phyloP scores from a whole-genome alignment of 2,329 filamentous ascomycete species.

The Pyricularia pennisetigena region DNA sequence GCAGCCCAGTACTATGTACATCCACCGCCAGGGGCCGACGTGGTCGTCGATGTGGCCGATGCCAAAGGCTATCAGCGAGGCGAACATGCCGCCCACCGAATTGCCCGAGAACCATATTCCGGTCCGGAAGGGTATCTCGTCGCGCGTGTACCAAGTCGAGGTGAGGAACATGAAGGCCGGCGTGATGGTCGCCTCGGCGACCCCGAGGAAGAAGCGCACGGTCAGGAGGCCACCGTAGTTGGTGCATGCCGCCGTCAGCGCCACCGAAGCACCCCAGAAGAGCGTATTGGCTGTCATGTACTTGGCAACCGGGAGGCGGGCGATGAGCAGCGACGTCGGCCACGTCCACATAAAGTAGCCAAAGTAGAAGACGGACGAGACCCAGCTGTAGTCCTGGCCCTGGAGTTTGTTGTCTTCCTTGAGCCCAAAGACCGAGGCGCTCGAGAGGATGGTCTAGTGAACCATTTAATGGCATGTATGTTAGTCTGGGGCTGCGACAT shows the following conservation, averaged over 20 bases:
- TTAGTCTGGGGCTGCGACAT: not conserved
- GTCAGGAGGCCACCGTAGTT: conserved; percentile 32
- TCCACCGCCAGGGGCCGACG: conserved; percentile 23
- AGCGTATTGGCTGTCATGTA: conserved; percentile 11
- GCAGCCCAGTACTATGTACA: conserved; percentile 17
- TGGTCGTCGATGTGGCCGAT: conserved; percentile 41
- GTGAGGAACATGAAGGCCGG: conserved; percentile 47
- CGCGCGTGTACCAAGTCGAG: conserved; percentile 45
- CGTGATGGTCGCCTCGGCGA: conserved; percentile 43
- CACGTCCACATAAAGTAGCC: conserved; percentile 28
- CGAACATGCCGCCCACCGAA: conserved; percentile 34
- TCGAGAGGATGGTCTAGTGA: conserved; percentile 35
- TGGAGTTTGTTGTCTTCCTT: conserved; percentile 32
- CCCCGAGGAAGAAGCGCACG: conserved; percentile 42
- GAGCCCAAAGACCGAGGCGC: conserved; percentile 46
- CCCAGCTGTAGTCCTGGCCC: conserved; percentile 34
- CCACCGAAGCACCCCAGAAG: conserved; percentile 8
- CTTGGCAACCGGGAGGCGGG: conserved; percentile 9
- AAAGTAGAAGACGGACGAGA: conserved; percentile 35
- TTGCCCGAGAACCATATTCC: conserved; percentile 48
- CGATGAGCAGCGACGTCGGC: conserved; percentile 14
- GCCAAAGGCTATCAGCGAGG: conserved; percentile 42
- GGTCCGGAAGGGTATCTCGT: conserved; percentile 43
- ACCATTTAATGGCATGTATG: not conserved
- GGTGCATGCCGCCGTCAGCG: conserved; percentile 8